Conservation (phyloP, 495 filamentous ascomycete species). For the Neurospora discreta region DNA sequence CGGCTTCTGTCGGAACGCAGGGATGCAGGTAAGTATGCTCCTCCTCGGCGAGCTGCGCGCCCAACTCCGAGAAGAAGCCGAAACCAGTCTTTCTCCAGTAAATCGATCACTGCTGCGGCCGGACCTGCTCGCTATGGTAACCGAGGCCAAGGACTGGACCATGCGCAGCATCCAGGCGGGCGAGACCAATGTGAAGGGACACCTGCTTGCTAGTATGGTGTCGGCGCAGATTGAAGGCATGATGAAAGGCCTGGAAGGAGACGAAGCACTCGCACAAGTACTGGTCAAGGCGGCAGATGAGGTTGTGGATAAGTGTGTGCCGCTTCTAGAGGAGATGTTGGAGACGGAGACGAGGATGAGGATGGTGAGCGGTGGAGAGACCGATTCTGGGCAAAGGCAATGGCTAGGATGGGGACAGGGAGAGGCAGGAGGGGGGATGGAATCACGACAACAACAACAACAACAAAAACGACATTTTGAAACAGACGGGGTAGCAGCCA, state of each 20-base stretch:
- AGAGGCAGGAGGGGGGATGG: not conserved
- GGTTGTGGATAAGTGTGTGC: constrained; percentile 15
- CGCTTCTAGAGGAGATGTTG: constrained; percentile 31
- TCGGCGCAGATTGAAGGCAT: constrained; percentile 34
- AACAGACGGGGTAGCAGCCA: not conserved
- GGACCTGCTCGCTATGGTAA: constrained; percentile 37
- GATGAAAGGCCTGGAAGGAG: constrained; percentile 19
- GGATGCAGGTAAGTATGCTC: constrained; percentile 31
- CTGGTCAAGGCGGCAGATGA: constrained; percentile 31
- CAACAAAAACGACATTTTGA: not conserved
- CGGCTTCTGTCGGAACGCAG: constrained; percentile 30
- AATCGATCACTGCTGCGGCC: constrained; percentile 21
- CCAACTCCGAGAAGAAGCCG: constrained; percentile 40
- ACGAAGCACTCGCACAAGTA: constrained; percentile 18
- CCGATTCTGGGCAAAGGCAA: not conserved
- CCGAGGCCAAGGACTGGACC: constrained; percentile 34
- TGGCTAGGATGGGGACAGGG: not conserved
- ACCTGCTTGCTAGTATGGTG: constrained; percentile 32
- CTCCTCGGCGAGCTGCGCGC: constrained; percentile 37
- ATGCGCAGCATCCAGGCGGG: constrained; percentile 34
- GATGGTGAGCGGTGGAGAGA: not conserved
- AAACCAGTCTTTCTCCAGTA: not conserved
- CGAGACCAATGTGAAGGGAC: constrained; percentile 48
- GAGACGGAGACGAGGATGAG: not conserved
- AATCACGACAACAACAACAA: not conserved